Evolutionary conservation across 805 yeast genomes (phyloP).

Genomic region (Candida jianshihensis): DNA sequence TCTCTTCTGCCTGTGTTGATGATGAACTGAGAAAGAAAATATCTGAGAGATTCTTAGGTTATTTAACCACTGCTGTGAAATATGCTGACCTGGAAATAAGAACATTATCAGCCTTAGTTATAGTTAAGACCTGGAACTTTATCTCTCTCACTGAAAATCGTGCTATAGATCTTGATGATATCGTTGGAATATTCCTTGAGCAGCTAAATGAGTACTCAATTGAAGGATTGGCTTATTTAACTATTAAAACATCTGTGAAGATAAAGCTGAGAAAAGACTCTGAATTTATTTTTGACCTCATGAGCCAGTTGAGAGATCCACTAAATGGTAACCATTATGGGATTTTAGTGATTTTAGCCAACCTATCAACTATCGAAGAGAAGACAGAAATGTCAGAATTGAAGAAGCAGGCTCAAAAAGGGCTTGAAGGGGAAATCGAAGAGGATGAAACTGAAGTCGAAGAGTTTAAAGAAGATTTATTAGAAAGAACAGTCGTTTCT

Average conservation of each 20-base stretch:
- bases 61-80: constrained; percentile 32
- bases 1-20: constrained; percentile 43
- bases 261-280: constrained; percentile 31
- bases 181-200: constrained; percentile 25
- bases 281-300: constrained; percentile 25
- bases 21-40: constrained; percentile 43
- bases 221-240: constrained; percentile 47
- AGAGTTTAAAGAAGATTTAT: constrained; percentile 14
- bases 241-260: constrained; percentile 33
- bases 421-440: constrained; percentile 13
- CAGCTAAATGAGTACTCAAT: constrained; percentile 21
- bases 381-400: constrained; percentile 23
- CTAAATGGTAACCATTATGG: constrained; percentile 23
- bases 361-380: constrained; percentile 23
- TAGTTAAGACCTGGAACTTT: constrained; percentile 54
- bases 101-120: constrained; percentile 35
- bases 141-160: constrained; percentile 25
- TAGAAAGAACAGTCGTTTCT: constrained; percentile 16
- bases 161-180: constrained; percentile 23
- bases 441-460: constrained; percentile 12
- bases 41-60: constrained; percentile 34
- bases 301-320: constrained; percentile 17
- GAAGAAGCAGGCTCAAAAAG: constrained; percentile 26
- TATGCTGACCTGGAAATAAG: constrained; percentile 17
- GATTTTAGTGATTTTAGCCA: constrained; percentile 25